A percentile compares a stretch with the other conserved stretches of the same genome.
Conservation (phyloP, 345 rosid species). For the Fremontodendron californicum region DNA sequence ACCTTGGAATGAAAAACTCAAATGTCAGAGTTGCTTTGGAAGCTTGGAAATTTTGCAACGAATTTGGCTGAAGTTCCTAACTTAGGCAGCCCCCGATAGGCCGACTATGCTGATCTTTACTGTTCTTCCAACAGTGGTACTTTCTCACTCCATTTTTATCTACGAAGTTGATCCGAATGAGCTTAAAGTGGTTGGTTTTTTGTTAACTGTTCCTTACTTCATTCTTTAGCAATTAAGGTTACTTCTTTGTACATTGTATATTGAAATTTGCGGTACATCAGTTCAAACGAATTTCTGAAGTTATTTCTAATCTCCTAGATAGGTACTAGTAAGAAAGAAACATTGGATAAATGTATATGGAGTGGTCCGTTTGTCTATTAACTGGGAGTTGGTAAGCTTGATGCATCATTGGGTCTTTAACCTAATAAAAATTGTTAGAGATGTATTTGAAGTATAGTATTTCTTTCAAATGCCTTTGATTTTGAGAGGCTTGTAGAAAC, state of each 20-base stretch:
- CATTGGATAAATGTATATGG: neutral
- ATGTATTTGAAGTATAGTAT: neutral
- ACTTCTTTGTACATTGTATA: too few relatives aligned
- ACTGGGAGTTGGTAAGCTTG: too few relatives aligned
- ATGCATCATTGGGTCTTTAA: neutral
- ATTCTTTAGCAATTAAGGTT: neutral
- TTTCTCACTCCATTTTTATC: neutral
- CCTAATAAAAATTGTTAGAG: neutral
- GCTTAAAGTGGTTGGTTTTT: neutral
- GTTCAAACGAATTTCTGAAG: too few relatives aligned
- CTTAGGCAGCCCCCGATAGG: slow-evolving; percentile 58
- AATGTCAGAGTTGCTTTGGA: slow-evolving; percentile 52
- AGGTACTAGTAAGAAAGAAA: neutral
- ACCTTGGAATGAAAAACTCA: slow-evolving; percentile 52
- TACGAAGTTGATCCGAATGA: neutral
- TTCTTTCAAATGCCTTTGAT: neutral
- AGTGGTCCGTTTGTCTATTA: neutral
- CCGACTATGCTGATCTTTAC: slow-evolving; percentile 52
- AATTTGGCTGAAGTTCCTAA: slow-evolving; percentile 57
- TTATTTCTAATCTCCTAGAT: neutral
- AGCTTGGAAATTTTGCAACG: slow-evolving; percentile 72
- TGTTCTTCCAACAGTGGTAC: slow-evolving; percentile 30
- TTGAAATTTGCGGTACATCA: neutral
- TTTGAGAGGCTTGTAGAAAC: neutral
- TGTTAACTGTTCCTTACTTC: neutral